Conservation (phyloP, 1,284 basidiomycete species). For the Ceratobasidium papillatum region DNA sequence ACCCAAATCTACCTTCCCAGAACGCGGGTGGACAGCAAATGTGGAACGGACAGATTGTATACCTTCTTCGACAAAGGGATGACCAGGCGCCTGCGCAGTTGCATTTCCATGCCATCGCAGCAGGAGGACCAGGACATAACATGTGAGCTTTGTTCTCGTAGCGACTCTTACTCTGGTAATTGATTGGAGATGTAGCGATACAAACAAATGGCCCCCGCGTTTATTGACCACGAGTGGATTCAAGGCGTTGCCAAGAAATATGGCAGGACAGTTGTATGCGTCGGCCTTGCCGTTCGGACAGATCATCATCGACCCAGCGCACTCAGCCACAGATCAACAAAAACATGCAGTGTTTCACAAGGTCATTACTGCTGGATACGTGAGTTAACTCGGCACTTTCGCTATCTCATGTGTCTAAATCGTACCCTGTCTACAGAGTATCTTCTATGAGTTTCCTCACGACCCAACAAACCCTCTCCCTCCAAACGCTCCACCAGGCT, state of each 20-base stretch:
- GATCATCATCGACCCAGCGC: conserved; percentile 20
- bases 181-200: not conserved
- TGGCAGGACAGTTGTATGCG: conserved; percentile 6
- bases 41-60: conserved; percentile 33
- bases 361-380: conserved; percentile 22
- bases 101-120: conserved; percentile 23
- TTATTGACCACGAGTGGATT: conserved; percentile 24
- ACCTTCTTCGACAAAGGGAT: conserved; percentile 20
- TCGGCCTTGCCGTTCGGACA: conserved; percentile 28
- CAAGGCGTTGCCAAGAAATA: not conserved
- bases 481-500: not conserved
- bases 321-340: conserved; percentile 13
- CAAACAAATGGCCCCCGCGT: conserved; percentile 9
- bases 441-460: conserved; percentile 33
- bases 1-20: not conserved
- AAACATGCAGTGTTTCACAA: conserved; percentile 32
- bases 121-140: conserved; percentile 14
- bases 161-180: not conserved
- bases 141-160: conserved; percentile 3
- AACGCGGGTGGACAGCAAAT: not conserved
- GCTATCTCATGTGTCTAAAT: not conserved
- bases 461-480: conserved; percentile 9
- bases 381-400: not conserved
- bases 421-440: not conserved
- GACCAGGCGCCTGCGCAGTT: conserved; percentile 25